Percentiles rank a stretch among this genome's conserved stretches.
phyloP scores from a whole-genome alignment of 2,329 filamentous ascomycete species.

The Rhynchosporium graminicola region DNA sequence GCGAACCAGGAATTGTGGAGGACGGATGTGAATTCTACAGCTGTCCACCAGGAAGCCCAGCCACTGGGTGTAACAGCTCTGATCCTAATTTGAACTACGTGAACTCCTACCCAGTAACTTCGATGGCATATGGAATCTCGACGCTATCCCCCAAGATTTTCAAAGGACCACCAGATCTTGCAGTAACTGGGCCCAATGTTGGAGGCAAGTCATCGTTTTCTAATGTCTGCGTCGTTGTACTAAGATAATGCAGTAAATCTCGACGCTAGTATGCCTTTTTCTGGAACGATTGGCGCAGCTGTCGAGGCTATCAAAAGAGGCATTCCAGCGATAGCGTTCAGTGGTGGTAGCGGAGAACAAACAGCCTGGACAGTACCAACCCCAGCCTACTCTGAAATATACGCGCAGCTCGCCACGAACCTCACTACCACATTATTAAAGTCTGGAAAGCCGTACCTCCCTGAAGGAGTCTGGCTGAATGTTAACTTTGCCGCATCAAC shows the following conservation, averaged over 20 bases:
- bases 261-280: conserved; percentile 13
- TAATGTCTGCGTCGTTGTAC: not conserved
- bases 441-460: conserved; percentile 11
- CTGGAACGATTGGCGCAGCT: conserved; percentile 15
- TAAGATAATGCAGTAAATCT: conserved; percentile 6
- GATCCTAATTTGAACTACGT: conserved; percentile 16
- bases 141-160: conserved; percentile 12
- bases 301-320: conserved; percentile 13
- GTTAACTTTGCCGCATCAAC: conserved; percentile 11
- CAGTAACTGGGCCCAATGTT: conserved; percentile 16
- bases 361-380: conserved; percentile 6
- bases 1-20: not conserved
- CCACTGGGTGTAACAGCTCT: conserved; percentile 5
- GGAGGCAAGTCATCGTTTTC: not conserved
- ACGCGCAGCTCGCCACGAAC: conserved; percentile 8
- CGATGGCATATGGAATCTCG: conserved; percentile 14
- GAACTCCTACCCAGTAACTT: conserved; percentile 10
- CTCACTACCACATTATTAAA: conserved; percentile 3
- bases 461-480: conserved; percentile 14
- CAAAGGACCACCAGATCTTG: conserved; percentile 13
- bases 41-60: conserved; percentile 10
- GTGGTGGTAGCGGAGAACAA: conserved; percentile 12
- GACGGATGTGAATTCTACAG: conserved; percentile 14
- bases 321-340: conserved; percentile 15
- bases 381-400: conserved; percentile 5